Evolutionary conservation across 768 basidiomycete species (phyloP).

Genomic region (Pleurotus platypus): DNA sequence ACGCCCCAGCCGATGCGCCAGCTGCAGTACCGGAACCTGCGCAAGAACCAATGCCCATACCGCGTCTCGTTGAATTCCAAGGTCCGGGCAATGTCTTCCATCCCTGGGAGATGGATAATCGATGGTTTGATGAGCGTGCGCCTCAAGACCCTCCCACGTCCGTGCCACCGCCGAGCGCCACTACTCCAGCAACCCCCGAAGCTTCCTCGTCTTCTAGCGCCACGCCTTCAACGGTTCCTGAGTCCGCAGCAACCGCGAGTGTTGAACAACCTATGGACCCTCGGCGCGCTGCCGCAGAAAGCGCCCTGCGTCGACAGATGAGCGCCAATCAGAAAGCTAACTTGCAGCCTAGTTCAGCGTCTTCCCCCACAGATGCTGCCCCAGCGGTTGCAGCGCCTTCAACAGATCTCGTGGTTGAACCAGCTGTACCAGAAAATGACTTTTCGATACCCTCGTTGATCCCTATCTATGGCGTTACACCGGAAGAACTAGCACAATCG

Average conservation of each 20-base stretch:
- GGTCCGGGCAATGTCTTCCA: constrained; percentile 68
- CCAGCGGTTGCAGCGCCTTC: neutral
- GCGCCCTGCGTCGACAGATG: constrained; percentile 34
- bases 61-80: constrained; percentile 57
- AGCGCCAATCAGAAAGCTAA: constrained; percentile 9
- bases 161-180: neutral
- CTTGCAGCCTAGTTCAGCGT: constrained; percentile 7
- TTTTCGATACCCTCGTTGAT: neutral
- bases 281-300: constrained; percentile 3
- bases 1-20: constrained; percentile 22
- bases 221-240: neutral
- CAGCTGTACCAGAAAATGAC: neutral
- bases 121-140: constrained; percentile 22
- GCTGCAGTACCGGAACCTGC: constrained; percentile 2
- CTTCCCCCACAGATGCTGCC: neutral
- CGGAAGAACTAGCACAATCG: neutral
- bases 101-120: constrained; percentile 39
- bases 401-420: neutral
- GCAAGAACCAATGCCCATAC: constrained; percentile 35
- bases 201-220: neutral
- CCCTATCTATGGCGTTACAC: neutral
- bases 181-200: neutral
- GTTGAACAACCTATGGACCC: constrained; percentile 1
- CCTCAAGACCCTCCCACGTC: constrained; percentile 9
- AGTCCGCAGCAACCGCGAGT: neutral